Evolutionary conservation across 208 protist genomes (phyloP).

Genomic region (Trypanosoma congolense): DNA sequence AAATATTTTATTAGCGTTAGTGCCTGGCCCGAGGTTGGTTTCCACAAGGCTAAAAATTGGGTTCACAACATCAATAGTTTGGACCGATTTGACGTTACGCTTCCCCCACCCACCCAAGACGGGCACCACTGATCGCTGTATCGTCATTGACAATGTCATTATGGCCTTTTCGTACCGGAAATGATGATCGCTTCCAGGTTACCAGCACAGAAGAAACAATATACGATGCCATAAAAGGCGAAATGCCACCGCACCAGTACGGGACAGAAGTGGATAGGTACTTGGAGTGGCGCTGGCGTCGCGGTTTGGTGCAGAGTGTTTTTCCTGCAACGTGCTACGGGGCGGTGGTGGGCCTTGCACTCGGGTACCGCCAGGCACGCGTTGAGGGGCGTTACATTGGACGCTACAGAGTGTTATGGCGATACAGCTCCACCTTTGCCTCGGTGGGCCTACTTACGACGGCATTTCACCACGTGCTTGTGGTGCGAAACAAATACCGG

Average conservation of each 20-base stretch:
- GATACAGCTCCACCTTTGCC: constrained; percentile 76
- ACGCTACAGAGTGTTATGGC: constrained; percentile 70
- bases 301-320: constrained; percentile 70
- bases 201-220: constrained; percentile 39
- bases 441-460: constrained; percentile 65
- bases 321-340: constrained; percentile 74
- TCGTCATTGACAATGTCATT: constrained; percentile 68
- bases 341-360: constrained; percentile 42
- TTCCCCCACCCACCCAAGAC: no score
- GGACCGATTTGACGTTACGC: no score
- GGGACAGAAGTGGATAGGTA: constrained; percentile 62
- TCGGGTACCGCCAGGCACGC: constrained; percentile 73
- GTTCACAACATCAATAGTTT: no score
- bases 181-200: constrained; percentile 78
- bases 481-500: constrained; percentile 74
- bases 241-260: constrained; percentile 59
- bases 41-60: no score
- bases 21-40: no score
- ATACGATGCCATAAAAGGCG: constrained; percentile 63
- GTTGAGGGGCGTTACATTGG: constrained; percentile 75
- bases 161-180: constrained; percentile 84
- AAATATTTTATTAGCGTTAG: no score
- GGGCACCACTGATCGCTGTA: no score
- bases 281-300: constrained; percentile 78
- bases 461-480: constrained; percentile 69